phyloP scores from a whole-genome alignment of 2,329 filamentous ascomycete species.

The Fusarium sp. region DNA sequence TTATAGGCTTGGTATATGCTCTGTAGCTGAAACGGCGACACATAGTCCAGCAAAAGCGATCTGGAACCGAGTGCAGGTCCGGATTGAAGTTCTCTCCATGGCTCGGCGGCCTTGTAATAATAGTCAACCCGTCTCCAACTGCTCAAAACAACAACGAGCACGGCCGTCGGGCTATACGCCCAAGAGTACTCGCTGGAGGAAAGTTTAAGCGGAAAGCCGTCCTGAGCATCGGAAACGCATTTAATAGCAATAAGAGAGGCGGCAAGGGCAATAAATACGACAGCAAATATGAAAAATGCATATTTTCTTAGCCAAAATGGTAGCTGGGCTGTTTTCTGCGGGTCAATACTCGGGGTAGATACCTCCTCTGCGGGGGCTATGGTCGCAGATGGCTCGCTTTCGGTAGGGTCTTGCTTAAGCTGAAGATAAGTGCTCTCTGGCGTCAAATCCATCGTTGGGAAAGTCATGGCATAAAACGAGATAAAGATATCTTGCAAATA shows the following conservation, averaged over 20 bases:
- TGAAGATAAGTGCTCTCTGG: too few relatives aligned
- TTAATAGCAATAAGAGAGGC: neutral
- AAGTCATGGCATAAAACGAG: too few relatives aligned
- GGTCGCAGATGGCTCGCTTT: too few relatives aligned
- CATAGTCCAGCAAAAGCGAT: neutral
- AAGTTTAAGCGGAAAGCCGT: neutral
- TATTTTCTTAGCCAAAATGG: neutral
- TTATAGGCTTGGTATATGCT: rapidly evolving
- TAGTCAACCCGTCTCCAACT: neutral
- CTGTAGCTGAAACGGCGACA: neutral
- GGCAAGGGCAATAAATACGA: rapidly evolving
- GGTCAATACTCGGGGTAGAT: too few relatives aligned
- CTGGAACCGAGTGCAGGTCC: rapidly evolving
- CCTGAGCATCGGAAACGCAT: rapidly evolving
- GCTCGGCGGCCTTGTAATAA: neutral
- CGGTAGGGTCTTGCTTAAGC: neutral
- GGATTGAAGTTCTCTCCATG: neutral
- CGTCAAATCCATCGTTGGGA: too few relatives aligned
- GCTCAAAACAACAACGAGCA: neutral
- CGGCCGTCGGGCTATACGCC: neutral
- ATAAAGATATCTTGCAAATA: too few relatives aligned
- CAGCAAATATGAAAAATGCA: neutral
- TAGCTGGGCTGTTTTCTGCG: neutral
- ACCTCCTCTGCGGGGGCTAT: too few relatives aligned
- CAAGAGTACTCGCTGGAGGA: neutral